Base-by-base conservation (phyloP, 768 basidiomycete species). In the Terana coerulea region DNA sequence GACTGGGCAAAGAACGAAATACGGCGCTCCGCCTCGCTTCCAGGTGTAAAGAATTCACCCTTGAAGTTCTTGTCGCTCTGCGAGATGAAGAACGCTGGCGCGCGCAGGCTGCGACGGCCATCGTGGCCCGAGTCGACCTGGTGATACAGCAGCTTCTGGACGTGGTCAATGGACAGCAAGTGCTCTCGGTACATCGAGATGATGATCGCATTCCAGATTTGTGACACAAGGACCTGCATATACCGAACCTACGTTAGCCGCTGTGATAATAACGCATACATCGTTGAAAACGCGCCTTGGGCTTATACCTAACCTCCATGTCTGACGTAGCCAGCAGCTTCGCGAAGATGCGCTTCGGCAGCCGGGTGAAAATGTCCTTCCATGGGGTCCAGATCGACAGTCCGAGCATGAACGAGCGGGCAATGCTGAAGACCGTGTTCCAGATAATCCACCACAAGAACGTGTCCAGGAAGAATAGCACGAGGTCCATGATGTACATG, bases 121-220 rank as follows among this genome's bases (percentile, higher is more conserved):
- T 91, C 91, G 46, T 76, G 74, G 29, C 82, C 84, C 3, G 80
- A 76, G 59, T 95, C 93, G 26, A 98, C 90, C 66, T 99, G 97
- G 68, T 98, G 97, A 61, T 99, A 98, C 8, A 98, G 81, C 10
- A 98, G 72, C 67, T 95, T 97, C 72, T 99, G 97, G 35, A 99
- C 95, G 61, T 99, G 97, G 60, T 98, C 94, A 64, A 99, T 99
- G 42, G 95, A 98, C 30, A 98, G 75, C n/a, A 99, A 69, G 66
- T 98, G 97, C 68, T 99, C 97, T 64, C 97, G 86, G 70, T 98
- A 99, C 97, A 99, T 99, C 12, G 95, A 98, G 59, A 99, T 98
- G 71, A 99, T 97, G 72, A 99, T 86, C 21, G 97, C 97, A 66
- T 99, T 99, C 97, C 97, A 98, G 49, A 99, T 95, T 71, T 98